Conservation (phyloP, 2,329 filamentous ascomycete species). For the Xenoacremonium recifei region DNA sequence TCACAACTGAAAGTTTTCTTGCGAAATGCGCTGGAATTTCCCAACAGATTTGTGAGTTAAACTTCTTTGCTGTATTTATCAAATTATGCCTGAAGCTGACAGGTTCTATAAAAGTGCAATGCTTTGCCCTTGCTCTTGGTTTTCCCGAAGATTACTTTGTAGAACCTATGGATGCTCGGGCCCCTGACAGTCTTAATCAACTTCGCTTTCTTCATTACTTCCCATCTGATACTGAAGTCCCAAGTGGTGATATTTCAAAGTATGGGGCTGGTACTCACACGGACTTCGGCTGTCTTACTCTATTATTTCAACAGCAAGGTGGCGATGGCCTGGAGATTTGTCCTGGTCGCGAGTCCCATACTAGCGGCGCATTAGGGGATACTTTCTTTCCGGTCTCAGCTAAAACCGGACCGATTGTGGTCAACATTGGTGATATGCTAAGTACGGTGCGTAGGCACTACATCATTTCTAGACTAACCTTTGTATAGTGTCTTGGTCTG, state of each 20-base stretch:
- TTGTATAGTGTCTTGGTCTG: constrained; percentile 55
- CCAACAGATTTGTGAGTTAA: constrained; percentile 1
- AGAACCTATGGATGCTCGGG: constrained; percentile 43
- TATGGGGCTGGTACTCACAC: constrained; percentile 52
- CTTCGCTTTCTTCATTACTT: constrained; percentile 49
- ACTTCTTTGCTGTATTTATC: too few relatives aligned
- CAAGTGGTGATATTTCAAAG: constrained; percentile 19
- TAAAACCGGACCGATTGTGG: constrained; percentile 36
- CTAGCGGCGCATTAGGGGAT: constrained; percentile 48
- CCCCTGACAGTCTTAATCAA: constrained; percentile 46
- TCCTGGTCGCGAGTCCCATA: constrained; percentile 49
- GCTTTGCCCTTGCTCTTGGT: constrained; percentile 48
- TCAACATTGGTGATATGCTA: constrained; percentile 36
- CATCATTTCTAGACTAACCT: constrained; percentile 21
- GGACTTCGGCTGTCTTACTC: constrained; percentile 51
- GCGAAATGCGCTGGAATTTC: constrained; percentile 1
- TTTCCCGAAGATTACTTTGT: constrained; percentile 50
- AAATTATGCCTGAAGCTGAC: too few relatives aligned
- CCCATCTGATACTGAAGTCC: constrained; percentile 25
- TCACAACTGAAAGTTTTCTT: not conserved
- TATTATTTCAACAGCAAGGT: constrained; percentile 51
- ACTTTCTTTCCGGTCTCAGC: constrained; percentile 51
- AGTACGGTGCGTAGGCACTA: constrained; percentile 9
- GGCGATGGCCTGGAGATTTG: constrained; percentile 53
- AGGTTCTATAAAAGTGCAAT: constrained; percentile 36